phyloP scores from a whole-genome alignment of 768 basidiomycete species.

The Leccinum sublutescens region DNA sequence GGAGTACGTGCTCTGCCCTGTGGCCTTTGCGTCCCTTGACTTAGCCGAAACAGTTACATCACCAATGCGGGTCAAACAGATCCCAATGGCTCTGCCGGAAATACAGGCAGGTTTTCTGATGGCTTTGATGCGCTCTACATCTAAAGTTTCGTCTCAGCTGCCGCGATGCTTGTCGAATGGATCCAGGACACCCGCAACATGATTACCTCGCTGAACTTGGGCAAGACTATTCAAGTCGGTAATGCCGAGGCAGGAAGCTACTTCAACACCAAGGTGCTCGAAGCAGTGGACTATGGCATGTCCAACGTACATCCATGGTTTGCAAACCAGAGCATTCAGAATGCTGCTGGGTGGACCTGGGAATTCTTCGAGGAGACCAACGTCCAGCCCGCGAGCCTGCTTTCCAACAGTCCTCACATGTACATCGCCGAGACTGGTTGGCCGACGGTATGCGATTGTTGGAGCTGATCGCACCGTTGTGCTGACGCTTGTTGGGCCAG shows the following conservation, averaged over 20 bases:
- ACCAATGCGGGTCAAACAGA: slow-evolving; percentile 46
- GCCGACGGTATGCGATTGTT: slow-evolving; percentile 57
- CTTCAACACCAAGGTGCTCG: slow-evolving; percentile 71
- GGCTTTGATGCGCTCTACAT: not conserved
- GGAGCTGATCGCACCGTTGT: not conserved
- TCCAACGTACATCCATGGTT: slow-evolving; percentile 96
- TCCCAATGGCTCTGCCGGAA: slow-evolving; percentile 59
- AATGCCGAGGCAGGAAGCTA: slow-evolving; percentile 84
- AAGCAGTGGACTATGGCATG: slow-evolving; percentile 72
- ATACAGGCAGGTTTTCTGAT: slow-evolving; percentile 29
- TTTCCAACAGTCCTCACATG: slow-evolving; percentile 74
- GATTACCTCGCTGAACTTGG: slow-evolving; percentile 54
- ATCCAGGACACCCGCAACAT: slow-evolving; percentile 65
- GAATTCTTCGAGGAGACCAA: slow-evolving; percentile 74
- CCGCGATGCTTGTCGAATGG: slow-evolving; percentile 56
- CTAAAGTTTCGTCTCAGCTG: slow-evolving; percentile 39
- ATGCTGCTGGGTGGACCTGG: slow-evolving; percentile 79
- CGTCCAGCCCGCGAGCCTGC: slow-evolving; percentile 49
- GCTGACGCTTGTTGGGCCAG: slow-evolving; percentile 32
- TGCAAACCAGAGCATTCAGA: slow-evolving; percentile 65
- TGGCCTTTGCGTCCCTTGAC: slow-evolving; percentile 1
- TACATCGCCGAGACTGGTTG: slow-evolving; percentile 96
- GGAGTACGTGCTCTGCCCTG: slow-evolving; percentile 44
- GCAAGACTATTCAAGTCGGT: slow-evolving; percentile 66
- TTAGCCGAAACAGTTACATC: slow-evolving; percentile 49